Conservation (phyloP, 2,329 filamentous ascomycete species). For the Pseudogymnoascus sp. region DNA sequence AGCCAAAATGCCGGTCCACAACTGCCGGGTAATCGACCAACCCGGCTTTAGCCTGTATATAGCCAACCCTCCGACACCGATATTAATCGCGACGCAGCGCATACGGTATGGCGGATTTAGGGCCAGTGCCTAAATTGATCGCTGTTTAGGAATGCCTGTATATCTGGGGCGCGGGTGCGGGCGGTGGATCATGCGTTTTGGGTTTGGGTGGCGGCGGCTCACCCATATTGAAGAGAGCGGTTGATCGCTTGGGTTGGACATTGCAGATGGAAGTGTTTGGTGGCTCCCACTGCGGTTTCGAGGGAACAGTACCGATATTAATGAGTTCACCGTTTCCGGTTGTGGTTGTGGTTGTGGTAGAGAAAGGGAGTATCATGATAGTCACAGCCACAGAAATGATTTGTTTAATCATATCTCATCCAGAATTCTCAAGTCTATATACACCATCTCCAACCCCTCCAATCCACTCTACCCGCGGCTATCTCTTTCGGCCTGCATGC, state of each 20-base stretch:
- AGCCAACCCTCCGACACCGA: neutral
- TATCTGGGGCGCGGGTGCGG: neutral
- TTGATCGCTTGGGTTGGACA: neutral
- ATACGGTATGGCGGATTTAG: neutral
- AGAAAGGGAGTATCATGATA: neutral
- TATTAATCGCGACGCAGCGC: neutral
- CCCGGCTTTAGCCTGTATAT: conserved; percentile 4
- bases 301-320: neutral
- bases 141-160: neutral
- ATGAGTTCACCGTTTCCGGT: neutral
- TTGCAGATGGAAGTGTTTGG: neutral
- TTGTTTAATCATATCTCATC: neutral
- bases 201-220: neutral
- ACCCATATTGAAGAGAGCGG: neutral
- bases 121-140: neutral
- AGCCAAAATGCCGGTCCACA: neutral
- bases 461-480: neutral
- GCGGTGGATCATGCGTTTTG: neutral
- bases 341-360: neutral
- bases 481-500: neutral
- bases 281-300: neutral
- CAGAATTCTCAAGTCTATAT: conserved; percentile 1
- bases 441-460: neutral
- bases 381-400: neutral
- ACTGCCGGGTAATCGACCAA: neutral